Evolutionary conservation across 345 rosid genomes (phyloP).

Genomic region (Hibiscus syriacus): DNA sequence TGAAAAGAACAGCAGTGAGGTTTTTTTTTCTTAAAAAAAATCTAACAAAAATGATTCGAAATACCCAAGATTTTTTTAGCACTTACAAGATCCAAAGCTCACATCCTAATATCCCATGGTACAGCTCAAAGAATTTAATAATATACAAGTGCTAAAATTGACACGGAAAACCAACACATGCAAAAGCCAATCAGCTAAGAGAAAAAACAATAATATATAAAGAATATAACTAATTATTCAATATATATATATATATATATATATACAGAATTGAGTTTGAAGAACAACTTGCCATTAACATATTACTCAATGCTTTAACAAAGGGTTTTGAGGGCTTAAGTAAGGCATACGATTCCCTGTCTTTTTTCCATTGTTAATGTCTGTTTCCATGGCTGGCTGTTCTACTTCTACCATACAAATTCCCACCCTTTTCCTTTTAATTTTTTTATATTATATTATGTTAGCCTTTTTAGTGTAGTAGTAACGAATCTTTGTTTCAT

Average conservation of each 20-base stretch:
- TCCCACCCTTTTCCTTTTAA: background rate
- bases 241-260: too few species aligned
- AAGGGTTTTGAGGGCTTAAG: conserved; percentile 39
- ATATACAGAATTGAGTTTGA: background rate
- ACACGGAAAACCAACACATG: background rate
- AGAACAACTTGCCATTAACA: background rate
- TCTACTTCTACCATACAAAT: background rate
- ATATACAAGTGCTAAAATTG: background rate
- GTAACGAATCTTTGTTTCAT: background rate
- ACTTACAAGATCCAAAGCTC: background rate
- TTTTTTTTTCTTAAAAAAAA: background rate
- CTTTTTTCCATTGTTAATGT: background rate
- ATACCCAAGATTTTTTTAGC: background rate
- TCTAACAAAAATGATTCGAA: background rate
- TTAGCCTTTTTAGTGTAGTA: background rate
- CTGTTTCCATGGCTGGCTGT: background rate
- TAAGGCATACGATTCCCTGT: conserved; percentile 41
- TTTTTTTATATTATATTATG: background rate
- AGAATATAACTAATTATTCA: too few species aligned
- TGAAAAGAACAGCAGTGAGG: background rate
- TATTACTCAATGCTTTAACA: conserved; percentile 11
- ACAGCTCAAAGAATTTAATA: background rate
- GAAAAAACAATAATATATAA: background rate
- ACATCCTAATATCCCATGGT: background rate
- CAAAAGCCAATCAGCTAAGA: background rate